phyloP scores from a whole-genome alignment of 805 yeast genomes.

The Candida coquimbonensis region DNA sequence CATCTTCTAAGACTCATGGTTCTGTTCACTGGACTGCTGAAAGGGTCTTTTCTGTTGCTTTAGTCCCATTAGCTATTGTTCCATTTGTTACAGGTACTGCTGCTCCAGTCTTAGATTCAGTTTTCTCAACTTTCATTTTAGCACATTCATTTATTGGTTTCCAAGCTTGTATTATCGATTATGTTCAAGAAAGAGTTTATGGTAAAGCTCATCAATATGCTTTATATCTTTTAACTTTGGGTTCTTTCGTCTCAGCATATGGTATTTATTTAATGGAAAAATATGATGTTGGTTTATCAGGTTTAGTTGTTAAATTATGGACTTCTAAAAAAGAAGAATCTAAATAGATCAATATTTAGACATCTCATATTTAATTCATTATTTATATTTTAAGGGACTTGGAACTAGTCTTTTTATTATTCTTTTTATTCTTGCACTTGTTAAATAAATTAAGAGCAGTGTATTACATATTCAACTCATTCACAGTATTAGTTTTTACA shows the following conservation, averaged over 20 bases:
- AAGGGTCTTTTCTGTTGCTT: slow-evolving; percentile 56
- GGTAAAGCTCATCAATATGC: slow-evolving; percentile 71
- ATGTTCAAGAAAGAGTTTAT: slow-evolving; percentile 81
- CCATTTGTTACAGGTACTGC: slow-evolving; percentile 75
- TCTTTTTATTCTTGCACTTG: too few species aligned
- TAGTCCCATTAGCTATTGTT: slow-evolving; percentile 69
- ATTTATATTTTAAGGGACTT: neutral
- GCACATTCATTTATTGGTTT: slow-evolving; percentile 83
- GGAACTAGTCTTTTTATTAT: too few species aligned
- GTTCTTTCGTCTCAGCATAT: slow-evolving; percentile 61
- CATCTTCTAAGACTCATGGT: slow-evolving; percentile 60
- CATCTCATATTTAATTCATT: slow-evolving; percentile 2
- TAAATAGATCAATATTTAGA: neutral
- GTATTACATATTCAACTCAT: neutral
- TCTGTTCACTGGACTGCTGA: slow-evolving; percentile 94
- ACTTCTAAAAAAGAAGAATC: slow-evolving; percentile 17
- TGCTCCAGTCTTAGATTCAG: slow-evolving; percentile 65
- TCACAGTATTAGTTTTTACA: neutral
- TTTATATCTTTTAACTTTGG: slow-evolving; percentile 58
- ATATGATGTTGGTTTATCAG: slow-evolving; percentile 70
- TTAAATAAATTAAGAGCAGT: too few species aligned
- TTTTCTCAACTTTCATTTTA: slow-evolving; percentile 56
- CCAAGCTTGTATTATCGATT: slow-evolving; percentile 87
- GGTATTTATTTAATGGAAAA: slow-evolving; percentile 84
- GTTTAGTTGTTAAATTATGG: slow-evolving; percentile 62